These are phyloP conservation scores for Calonectria henricotiae DNA, from an alignment of 2,329 filamentous ascomycete genomes.

Conservation along the genomic window DNA sequence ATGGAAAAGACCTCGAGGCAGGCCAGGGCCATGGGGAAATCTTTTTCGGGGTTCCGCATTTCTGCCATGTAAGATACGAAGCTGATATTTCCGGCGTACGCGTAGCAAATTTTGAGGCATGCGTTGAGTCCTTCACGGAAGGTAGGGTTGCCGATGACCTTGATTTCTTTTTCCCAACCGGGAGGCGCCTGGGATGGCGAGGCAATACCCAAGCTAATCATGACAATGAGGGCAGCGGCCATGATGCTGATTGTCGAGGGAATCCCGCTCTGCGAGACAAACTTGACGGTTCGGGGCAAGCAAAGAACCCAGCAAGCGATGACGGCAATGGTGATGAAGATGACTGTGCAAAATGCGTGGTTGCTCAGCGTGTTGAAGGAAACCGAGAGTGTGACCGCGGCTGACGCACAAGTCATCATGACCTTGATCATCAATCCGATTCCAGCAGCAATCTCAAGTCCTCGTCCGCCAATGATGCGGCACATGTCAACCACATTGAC, in stretches of 20 bases:
- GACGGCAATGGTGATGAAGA: conserved; percentile 75
- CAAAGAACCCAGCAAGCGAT: conserved; percentile 74
- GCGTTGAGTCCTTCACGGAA: conserved; percentile 51
- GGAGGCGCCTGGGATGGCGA: conserved; percentile 46
- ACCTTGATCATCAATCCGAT: conserved; percentile 81
- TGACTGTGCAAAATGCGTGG: conserved; percentile 75
- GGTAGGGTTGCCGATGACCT: conserved; percentile 45
- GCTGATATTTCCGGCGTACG: conserved; percentile 54
- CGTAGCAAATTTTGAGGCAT: conserved; percentile 54
- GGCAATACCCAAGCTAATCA: conserved; percentile 52
- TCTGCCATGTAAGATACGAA: conserved; percentile 57
- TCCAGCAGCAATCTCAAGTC: conserved; percentile 54
- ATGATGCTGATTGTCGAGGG: conserved; percentile 52
- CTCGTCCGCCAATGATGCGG: conserved; percentile 63
- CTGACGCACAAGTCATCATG: conserved; percentile 78
- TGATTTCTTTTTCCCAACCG: conserved; percentile 49
- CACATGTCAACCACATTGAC: conserved; percentile 81
- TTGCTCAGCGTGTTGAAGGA: conserved; percentile 78
- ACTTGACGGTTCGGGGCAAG: conserved; percentile 75
- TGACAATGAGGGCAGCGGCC: conserved; percentile 52
- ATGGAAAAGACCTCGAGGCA: conserved; percentile 57
- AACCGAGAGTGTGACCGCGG: conserved; percentile 76
- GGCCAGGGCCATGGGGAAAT: conserved; percentile 55
- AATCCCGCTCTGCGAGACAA: conserved; percentile 50
- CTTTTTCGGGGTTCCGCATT: conserved; percentile 55